Base-by-base conservation (phyloP, 805 yeast genomes). In the Kuraishia ogatae region DNA sequence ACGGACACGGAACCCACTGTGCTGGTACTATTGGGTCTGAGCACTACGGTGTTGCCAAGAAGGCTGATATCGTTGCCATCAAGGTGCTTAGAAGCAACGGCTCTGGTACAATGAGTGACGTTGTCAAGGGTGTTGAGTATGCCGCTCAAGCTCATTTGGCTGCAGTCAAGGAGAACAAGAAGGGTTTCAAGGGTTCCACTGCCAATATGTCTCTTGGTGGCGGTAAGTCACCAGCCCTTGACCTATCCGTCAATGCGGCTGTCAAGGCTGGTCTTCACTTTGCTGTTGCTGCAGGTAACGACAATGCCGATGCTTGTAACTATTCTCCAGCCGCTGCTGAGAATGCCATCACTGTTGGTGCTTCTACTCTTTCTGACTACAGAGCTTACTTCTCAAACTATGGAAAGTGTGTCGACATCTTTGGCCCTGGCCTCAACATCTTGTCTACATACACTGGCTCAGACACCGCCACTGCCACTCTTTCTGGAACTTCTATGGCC, bases 401-500 rank as follows among this genome's bases (percentile, higher is more conserved):
- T 72, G 99, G 99, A 70, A 81, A 79, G 67, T 93, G 99, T 78
- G 97, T 94, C 56, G 97, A 93, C 67, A 86, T 93, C 60, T 93
- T 90, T 68, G 99, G 96, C 28, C 99, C 99, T 23, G 99, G 99
- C 66, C 85, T 90, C 65, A 86, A 89, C 69, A 83, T 93, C 58
- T 77, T 86, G 61, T 89, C 97, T 50, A 87, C 93, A 46, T 88
- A 87, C 69, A 87, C 85, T 68, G 94, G 96, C 50, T 83, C 90
- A 2, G 77, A 79, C 53, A 71, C 81, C 54, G 88, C 91, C 49
- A 86, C 93, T 61, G 91, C 94, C 50, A 82, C 89, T 47, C 77
- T 88, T 68, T 87, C 96, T 46, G 99, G 99, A 73, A 93, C 97
- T 11, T 93, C 98, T 17, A 93, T 93, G 99, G 97, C 98, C 22